phyloP scores from a whole-genome alignment of 2,329 filamentous ascomycete species.

The Talaromyces pinophilus region DNA sequence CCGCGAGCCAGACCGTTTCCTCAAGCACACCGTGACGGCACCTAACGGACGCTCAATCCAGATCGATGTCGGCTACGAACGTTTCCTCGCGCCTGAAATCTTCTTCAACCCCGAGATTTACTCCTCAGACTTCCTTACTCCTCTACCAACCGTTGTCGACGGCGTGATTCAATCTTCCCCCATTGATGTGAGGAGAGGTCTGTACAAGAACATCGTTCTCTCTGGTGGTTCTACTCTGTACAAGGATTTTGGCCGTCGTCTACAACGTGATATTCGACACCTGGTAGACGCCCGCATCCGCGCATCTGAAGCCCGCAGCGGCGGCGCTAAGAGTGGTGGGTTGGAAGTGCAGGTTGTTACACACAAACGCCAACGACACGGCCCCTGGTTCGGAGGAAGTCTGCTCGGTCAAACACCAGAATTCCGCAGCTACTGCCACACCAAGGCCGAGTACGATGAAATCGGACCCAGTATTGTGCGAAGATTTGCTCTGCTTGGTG shows the following conservation, averaged over 20 bases:
- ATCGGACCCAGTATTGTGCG: constrained; percentile 94
- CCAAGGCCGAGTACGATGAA: constrained; percentile 85
- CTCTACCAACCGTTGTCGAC: constrained; percentile 90
- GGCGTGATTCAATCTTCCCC: constrained; percentile 96
- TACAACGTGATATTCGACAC: constrained; percentile 97
- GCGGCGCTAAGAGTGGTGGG: constrained; percentile 88
- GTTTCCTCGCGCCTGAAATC: constrained; percentile 96
- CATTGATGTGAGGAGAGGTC: constrained; percentile 91
- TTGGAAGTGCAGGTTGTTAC: constrained; percentile 96
- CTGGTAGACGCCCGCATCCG: constrained; percentile 90
- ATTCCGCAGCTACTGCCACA: constrained; percentile 98
- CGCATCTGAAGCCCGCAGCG: constrained; percentile 86
- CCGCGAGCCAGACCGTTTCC: constrained; percentile 84
- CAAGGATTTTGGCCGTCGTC: constrained; percentile 93
- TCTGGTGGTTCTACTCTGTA: constrained; percentile 96
- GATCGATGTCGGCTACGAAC: constrained; percentile 95
- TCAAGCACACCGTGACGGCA: constrained; percentile 83
- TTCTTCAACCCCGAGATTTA: constrained; percentile 99
- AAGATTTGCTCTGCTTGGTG: constrained; percentile 89
- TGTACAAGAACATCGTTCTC: constrained; percentile 99
- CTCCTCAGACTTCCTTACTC: constrained; percentile 96
- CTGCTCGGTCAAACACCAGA: constrained; percentile 95
- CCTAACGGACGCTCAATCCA: constrained; percentile 80
- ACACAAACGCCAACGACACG: constrained; percentile 95
- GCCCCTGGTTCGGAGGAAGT: constrained; percentile 97